Percentiles rank a stretch among this genome's conserved stretches.
Evolutionary conservation across 495 filamentous ascomycete species (phyloP).

Genomic region (Pseudotulostoma volvatum): DNA sequence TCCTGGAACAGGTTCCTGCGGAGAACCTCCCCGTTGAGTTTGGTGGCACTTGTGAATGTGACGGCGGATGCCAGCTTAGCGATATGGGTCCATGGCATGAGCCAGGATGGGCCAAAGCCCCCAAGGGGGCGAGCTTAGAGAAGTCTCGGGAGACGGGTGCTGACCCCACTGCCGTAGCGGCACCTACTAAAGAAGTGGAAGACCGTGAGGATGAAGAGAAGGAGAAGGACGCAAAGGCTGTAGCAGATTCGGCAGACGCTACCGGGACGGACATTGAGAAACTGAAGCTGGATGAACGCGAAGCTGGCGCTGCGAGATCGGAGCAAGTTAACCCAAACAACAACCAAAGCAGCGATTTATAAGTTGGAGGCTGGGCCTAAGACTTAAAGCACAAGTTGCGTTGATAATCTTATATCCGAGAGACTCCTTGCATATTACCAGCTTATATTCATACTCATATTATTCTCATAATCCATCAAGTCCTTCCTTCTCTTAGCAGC

Average conservation of each 20-base stretch:
- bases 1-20: conserved; percentile 66
- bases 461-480: too few relatives aligned
- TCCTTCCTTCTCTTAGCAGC: too few relatives aligned
- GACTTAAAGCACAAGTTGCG: too few relatives aligned
- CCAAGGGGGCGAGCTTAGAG: conserved; percentile 48
- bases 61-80: conserved; percentile 71
- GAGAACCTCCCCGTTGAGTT: conserved; percentile 85
- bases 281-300: too few relatives aligned
- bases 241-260: conserved; percentile 11
- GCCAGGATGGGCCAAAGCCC: conserved; percentile 46
- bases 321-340: too few relatives aligned
- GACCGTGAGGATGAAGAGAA: neutral
- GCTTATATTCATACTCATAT: too few relatives aligned
- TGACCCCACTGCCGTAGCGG: neutral
- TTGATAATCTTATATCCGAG: too few relatives aligned
- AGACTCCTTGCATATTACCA: too few relatives aligned
- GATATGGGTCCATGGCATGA: conserved; percentile 91
- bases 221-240: conserved; percentile 4
- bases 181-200: too few relatives aligned
- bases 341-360: too few relatives aligned
- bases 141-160: conserved; percentile 9
- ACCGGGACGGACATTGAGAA: neutral
- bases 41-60: conserved; percentile 69
- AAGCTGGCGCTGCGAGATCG: too few relatives aligned
- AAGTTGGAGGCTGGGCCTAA: too few relatives aligned